Evolutionary conservation across 805 yeast genomes (phyloP).

Genomic region (Sugiyamaella smithiae): DNA sequence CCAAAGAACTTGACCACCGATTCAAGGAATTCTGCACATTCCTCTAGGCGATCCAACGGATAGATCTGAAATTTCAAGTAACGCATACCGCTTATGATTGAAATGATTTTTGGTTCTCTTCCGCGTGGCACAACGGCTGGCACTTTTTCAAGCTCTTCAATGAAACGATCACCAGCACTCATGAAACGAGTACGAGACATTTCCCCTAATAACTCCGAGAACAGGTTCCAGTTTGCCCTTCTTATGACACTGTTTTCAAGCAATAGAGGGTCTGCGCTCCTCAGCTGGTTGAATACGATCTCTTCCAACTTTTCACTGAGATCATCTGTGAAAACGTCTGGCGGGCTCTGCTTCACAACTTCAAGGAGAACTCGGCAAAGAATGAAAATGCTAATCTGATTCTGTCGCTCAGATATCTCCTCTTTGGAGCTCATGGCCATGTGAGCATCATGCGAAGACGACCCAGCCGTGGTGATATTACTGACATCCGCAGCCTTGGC

Average conservation of each 20-base stretch:
- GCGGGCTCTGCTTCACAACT: slow-evolving; percentile 82
- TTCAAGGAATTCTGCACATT: slow-evolving; percentile 84
- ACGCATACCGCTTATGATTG: slow-evolving; percentile 85
- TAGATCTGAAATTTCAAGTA: slow-evolving; percentile 73
- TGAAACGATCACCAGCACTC: slow-evolving; percentile 88
- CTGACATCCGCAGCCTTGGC: slow-evolving; percentile 49
- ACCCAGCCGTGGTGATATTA: background rate
- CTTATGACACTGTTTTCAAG: slow-evolving; percentile 69
- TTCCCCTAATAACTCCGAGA: slow-evolving; percentile 83
- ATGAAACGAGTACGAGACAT: slow-evolving; percentile 84
- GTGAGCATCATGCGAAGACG: background rate
- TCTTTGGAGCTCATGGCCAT: slow-evolving; percentile 32
- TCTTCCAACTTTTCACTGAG: slow-evolving; percentile 84
- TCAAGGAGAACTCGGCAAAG: slow-evolving; percentile 90
- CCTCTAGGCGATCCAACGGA: slow-evolving; percentile 89
- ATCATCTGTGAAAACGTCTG: slow-evolving; percentile 71
- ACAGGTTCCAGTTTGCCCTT: slow-evolving; percentile 89
- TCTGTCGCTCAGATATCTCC: slow-evolving; percentile 80
- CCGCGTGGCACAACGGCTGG: slow-evolving; percentile 52
- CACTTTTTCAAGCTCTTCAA: slow-evolving; percentile 84
- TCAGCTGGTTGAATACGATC: slow-evolving; percentile 84
- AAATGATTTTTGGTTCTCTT: slow-evolving; percentile 60
- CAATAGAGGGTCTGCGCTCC: slow-evolving; percentile 76
- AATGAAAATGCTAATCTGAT: slow-evolving; percentile 81
- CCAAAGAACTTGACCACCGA: slow-evolving; percentile 82